phyloP scores from a whole-genome alignment of 495 filamentous ascomycete species.

The Aspergillus sclerotiicarbonarius region DNA sequence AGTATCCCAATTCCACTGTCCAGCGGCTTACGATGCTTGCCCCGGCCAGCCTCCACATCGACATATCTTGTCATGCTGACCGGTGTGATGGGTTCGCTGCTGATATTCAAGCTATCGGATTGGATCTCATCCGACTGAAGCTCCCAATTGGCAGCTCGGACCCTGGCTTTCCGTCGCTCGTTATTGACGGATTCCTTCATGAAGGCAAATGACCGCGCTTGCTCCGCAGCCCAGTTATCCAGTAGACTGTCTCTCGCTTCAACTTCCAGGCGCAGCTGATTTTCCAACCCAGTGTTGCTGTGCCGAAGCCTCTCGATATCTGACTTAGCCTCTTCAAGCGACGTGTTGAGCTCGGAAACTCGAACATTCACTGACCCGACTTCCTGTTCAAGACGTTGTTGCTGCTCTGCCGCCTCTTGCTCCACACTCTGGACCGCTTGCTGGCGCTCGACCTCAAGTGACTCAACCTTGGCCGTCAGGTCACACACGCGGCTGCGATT shows the following conservation, averaged over 20 bases:
- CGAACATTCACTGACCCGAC: conserved; percentile 39
- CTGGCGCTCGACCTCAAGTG: conserved; percentile 33
- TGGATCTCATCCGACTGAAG: conserved; percentile 48
- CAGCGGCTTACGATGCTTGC: conserved; percentile 46
- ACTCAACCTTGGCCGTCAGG: conserved; percentile 31
- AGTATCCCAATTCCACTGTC: conserved; percentile 64
- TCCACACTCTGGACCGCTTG: conserved; percentile 26
- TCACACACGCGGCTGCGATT: conserved; percentile 39
- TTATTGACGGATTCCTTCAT: conserved; percentile 41
- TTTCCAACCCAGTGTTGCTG: conserved; percentile 36
- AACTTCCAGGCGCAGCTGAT: conserved; percentile 33
- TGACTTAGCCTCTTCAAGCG: conserved; percentile 29
- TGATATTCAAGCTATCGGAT: conserved; percentile 47
- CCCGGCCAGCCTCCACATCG: conserved; percentile 47
- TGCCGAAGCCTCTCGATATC: conserved; percentile 33
- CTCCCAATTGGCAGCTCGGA: conserved; percentile 42
- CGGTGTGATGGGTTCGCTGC: conserved; percentile 46
- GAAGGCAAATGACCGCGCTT: conserved; percentile 35
- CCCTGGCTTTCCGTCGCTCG: conserved; percentile 38
- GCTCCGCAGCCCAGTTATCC: conserved; percentile 39
- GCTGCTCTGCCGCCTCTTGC: conserved; percentile 28
- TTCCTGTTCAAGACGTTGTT: conserved; percentile 43
- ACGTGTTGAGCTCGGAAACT: conserved; percentile 38
- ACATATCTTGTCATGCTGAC: conserved; percentile 43
- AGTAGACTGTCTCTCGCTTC: conserved; percentile 38